Percentiles rank a stretch among this genome's conserved stretches.
phyloP scores from a whole-genome alignment of 306 rosid species.

The Quercus agrifolia region DNA sequence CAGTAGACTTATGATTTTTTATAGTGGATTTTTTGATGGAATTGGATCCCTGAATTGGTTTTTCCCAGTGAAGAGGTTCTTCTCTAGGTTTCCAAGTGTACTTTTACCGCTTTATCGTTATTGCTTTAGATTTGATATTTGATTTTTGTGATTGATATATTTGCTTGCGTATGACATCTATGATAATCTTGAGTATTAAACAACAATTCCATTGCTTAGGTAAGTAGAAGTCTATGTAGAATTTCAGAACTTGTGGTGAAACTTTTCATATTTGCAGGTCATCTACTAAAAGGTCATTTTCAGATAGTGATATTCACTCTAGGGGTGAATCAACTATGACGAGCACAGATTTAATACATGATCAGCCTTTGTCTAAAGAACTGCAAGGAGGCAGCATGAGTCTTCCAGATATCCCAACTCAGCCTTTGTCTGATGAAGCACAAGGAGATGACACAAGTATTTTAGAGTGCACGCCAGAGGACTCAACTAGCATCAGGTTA shows the following conservation, averaged over 20 bases:
- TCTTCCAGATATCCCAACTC: slow-evolving; percentile 30
- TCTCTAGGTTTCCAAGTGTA: no score
- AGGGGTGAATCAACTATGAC: slow-evolving; percentile 47
- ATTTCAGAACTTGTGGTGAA: background rate
- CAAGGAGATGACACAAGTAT: background rate
- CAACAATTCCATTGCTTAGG: no score
- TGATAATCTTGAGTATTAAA: no score
- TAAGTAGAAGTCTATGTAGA: no score
- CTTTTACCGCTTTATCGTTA: no score
- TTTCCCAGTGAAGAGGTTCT: no score
- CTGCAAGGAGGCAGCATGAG: slow-evolving; percentile 19
- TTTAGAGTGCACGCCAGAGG: background rate
- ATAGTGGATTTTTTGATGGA: no score
- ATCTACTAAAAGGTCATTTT: slow-evolving; percentile 68
- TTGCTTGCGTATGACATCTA: no score
- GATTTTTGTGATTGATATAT: no score
- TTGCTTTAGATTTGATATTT: no score
- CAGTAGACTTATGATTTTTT: no score
- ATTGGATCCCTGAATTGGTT: no score
- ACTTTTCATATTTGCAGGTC: slow-evolving; percentile 46
- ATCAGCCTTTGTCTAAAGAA: slow-evolving; percentile 38
- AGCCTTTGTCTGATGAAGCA: background rate
- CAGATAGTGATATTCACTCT: slow-evolving; percentile 63
- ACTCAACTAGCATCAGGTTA: slow-evolving; percentile 62
- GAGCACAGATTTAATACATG: slow-evolving; percentile 33